Conservation (phyloP, 805 yeast genomes). For the Jamesozyma gamospora region DNA sequence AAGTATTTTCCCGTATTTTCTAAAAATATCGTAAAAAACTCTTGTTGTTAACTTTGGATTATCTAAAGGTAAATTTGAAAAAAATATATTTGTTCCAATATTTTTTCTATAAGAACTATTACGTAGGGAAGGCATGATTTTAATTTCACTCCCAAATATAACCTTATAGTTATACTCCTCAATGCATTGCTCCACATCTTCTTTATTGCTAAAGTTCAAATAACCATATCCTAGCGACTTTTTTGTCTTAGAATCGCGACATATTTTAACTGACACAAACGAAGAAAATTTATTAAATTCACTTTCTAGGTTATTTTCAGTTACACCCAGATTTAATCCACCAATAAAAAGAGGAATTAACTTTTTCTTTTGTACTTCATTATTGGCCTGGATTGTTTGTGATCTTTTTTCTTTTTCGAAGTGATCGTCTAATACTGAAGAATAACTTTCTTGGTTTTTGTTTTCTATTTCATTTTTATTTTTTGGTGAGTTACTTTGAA, state of each 20-base stretch:
- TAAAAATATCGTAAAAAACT: slow-evolving; percentile 42
- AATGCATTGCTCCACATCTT: slow-evolving; percentile 47
- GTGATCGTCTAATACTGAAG: neutral
- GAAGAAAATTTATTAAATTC: slow-evolving; percentile 37
- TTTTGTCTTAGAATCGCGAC: slow-evolving; percentile 43
- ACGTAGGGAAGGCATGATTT: slow-evolving; percentile 48
- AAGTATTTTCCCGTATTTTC: slow-evolving; percentile 36
- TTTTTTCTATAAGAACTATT: slow-evolving; percentile 35
- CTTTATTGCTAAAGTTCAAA: slow-evolving; percentile 43
- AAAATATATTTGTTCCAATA: slow-evolving; percentile 43
- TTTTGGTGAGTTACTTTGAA: neutral
- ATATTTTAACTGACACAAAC: slow-evolving; percentile 49
- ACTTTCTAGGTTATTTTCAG: slow-evolving; percentile 39
- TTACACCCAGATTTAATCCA: slow-evolving; percentile 41
- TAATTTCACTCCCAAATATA: slow-evolving; percentile 35
- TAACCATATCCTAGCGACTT: slow-evolving; percentile 66
- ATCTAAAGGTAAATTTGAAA: slow-evolving; percentile 37
- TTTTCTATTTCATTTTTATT: neutral
- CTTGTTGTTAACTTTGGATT: slow-evolving; percentile 33
- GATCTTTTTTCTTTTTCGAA: neutral
- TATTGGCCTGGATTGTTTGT: neutral
- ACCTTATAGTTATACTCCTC: slow-evolving; percentile 45
- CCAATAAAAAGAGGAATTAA: slow-evolving; percentile 48
- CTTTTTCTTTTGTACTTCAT: neutral
- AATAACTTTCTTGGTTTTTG: neutral